Conservation (phyloP, 1,139 yeast species). For the Geotrichum candidum region DNA sequence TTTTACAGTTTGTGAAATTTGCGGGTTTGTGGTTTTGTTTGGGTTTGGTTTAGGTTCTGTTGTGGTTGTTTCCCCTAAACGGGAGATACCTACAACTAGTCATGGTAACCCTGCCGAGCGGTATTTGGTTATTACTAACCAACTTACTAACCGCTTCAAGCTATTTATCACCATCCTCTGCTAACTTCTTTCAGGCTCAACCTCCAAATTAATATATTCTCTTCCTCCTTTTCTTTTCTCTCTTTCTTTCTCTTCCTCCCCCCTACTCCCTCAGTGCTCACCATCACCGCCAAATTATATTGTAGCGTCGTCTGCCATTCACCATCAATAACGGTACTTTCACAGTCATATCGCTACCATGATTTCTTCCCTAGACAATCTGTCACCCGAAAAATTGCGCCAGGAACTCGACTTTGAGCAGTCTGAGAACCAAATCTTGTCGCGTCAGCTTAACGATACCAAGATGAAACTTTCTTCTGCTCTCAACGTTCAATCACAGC, state of each 20-base stretch:
- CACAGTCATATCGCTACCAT: neutral
- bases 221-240: neutral
- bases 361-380: neutral
- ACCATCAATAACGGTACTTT: neutral
- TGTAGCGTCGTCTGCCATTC: neutral
- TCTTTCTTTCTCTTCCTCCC: neutral
- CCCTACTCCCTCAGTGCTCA: neutral
- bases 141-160: neutral
- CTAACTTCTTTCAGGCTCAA: neutral
- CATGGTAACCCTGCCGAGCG: neutral
- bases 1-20: neutral
- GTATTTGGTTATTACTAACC: neutral
- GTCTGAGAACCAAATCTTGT: constrained; percentile 25
- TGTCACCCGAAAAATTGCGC: constrained; percentile 17
- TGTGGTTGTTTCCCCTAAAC: too few relatives aligned
- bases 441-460: constrained; percentile 23
- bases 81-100: too few relatives aligned
- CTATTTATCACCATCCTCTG: neutral
- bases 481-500: constrained; percentile 24
- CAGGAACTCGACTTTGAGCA: constrained; percentile 29
- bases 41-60: neutral
- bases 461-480: constrained; percentile 21
- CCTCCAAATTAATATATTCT: neutral
- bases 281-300: neutral
- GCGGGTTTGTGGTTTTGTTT: neutral